Percentiles rank a stretch among this genome's conserved stretches.
Conservation (phyloP, 495 filamentous ascomycete genomes). For the Geopyxis carbonaria region DNA sequence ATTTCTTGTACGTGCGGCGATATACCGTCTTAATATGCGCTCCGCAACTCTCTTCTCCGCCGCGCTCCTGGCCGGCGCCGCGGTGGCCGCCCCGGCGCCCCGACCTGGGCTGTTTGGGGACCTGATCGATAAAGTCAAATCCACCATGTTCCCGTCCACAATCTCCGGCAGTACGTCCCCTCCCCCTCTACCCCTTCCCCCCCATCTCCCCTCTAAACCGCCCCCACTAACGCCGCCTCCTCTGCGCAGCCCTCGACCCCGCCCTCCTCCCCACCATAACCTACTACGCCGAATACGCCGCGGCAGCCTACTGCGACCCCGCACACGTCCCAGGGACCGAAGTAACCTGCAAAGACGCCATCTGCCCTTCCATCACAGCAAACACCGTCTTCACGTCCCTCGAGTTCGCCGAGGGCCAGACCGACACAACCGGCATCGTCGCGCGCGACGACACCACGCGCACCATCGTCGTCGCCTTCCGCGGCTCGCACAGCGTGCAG, state of each 20-base stretch:
- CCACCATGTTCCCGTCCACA: not conserved
- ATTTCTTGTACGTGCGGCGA: too few species aligned
- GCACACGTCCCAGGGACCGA: conserved; percentile 30
- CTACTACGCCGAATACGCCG: conserved; percentile 53
- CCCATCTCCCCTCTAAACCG: not conserved
- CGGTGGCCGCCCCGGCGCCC: not conserved
- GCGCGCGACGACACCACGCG: conserved; percentile 44
- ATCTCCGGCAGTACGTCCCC: not conserved
- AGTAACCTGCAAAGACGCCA: conserved; percentile 41
- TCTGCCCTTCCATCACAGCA: conserved; percentile 44
- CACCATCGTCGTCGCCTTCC: conserved; percentile 51
- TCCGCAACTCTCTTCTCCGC: too few species aligned
- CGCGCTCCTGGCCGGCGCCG: too few species aligned
- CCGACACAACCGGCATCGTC: conserved; percentile 54
- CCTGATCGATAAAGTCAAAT: not conserved
- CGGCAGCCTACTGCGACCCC: conserved; percentile 48
- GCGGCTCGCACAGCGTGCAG: conserved; percentile 42
- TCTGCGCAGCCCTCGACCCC: conserved; percentile 7
- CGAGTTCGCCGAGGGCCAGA: conserved; percentile 43
- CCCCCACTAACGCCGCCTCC: not conserved
- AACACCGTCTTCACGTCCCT: conserved; percentile 37
- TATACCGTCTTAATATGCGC: too few species aligned
- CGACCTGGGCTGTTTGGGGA: not conserved
- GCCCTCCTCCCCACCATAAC: conserved; percentile 28
- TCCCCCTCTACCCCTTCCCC: not conserved